Conservation (phyloP, 352 stramenopile genomes). For the Hyaloperonospora brassicae region DNA sequence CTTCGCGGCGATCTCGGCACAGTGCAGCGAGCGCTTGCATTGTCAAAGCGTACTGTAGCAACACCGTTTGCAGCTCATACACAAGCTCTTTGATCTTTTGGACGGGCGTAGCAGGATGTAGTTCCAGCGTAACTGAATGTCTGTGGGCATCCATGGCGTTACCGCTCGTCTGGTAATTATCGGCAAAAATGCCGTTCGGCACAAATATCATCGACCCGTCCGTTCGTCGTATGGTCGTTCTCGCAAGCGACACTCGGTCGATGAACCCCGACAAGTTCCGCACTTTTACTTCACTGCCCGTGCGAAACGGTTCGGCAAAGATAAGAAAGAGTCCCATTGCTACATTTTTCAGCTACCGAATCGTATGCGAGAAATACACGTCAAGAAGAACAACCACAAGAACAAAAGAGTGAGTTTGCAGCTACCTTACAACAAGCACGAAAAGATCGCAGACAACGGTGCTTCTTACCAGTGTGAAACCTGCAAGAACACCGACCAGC, state of each 20-base stretch:
- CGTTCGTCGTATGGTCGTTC: constrained; percentile 54
- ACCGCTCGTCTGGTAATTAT: constrained; percentile 61
- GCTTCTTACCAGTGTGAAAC: constrained; percentile 53
- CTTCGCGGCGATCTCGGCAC: constrained; percentile 18
- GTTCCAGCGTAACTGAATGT: constrained; percentile 39
- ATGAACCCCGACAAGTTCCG: constrained; percentile 50
- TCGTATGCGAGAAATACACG: constrained; percentile 4
- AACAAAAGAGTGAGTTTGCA: neutral
- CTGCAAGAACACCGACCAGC: constrained; percentile 43
- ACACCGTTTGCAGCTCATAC: constrained; percentile 25
- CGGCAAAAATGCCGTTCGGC: constrained; percentile 73
- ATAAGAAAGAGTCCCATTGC: constrained; percentile 75
- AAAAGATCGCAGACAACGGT: no score
- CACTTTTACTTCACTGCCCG: constrained; percentile 53
- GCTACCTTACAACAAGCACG: no score
- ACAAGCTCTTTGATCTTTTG: constrained; percentile 39
- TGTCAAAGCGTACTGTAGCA: constrained; percentile 32
- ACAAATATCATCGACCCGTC: constrained; percentile 71
- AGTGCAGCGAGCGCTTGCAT: constrained; percentile 18
- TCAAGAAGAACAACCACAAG: no score
- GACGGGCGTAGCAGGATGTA: constrained; percentile 36
- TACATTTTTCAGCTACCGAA: constrained; percentile 67
- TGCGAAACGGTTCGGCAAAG: constrained; percentile 76
- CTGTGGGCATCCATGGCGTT: constrained; percentile 42
- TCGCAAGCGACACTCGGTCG: constrained; percentile 65